A percentile compares a stretch with the other conserved stretches of the same genome.
phyloP scores from a whole-genome alignment of 768 basidiomycete genomes.

The Russula abietina region DNA sequence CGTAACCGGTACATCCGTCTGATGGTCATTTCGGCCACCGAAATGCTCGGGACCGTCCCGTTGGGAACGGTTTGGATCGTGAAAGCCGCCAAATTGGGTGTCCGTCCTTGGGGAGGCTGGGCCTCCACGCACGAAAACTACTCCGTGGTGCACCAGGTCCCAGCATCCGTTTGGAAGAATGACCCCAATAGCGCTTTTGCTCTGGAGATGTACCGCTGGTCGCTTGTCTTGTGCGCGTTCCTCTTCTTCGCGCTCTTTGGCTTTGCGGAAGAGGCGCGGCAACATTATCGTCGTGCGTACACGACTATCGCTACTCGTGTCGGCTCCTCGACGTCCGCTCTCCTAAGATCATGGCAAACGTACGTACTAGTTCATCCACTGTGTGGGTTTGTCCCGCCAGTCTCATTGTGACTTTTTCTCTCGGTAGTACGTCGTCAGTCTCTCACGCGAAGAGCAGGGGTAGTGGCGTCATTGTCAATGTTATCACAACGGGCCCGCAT shows the following conservation, averaged over 20 bases:
- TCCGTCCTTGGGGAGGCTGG: conserved; percentile 39
- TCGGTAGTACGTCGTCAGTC: background rate
- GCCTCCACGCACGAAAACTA: conserved; percentile 44
- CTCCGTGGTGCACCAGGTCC: conserved; percentile 35
- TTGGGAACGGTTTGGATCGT: background rate
- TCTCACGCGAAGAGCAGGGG: background rate
- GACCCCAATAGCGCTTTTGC: background rate
- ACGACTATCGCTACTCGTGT: conserved; percentile 22
- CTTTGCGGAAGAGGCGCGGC: background rate
- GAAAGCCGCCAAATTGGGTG: too few species aligned
- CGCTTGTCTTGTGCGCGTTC: background rate
- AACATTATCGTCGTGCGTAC: background rate
- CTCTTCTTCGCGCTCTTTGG: background rate
- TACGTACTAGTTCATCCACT: background rate
- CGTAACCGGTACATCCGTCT: background rate
- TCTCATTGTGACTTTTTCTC: background rate
- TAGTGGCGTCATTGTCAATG: background rate
- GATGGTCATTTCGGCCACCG: background rate
- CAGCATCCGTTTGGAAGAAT: conserved; percentile 37
- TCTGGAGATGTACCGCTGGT: background rate
- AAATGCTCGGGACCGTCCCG: background rate
- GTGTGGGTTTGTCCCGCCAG: background rate
- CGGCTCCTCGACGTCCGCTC: conserved; percentile 21
- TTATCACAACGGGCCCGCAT: background rate
- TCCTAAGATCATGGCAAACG: background rate